Base-by-base conservation (phyloP, 257 asterid genomes). In the Ligustrum vulgare region DNA sequence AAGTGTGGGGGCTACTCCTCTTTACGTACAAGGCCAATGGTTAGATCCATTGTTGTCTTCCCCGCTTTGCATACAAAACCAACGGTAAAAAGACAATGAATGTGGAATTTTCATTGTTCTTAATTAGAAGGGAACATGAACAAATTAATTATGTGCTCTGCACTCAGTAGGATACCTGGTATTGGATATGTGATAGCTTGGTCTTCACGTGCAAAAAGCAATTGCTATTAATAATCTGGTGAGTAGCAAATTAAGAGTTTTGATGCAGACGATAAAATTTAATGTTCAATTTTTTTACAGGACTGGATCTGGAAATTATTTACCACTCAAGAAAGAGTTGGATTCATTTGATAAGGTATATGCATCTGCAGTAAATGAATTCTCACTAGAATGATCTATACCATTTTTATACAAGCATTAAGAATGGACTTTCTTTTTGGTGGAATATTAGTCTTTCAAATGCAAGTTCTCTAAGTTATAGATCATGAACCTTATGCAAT, bases 271-370 rank as follows among this genome's bases (percentile, higher is more conserved):
- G n/a, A 65, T 47, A 81, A 74, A 67, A 67, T 20, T 69, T 84
- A 73, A 80, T 82, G 73, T 65, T 74, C 64, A 45, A 60, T 70
- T 70, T 72, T 78, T 77, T 87, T 78, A 78, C 92, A 90, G 96
- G 93, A 80, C 58, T 67, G 70, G 65, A 28, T 51, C 37, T 11
- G 81, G 78, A 79, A 67, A 83, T 74, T 77, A 72, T 80, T 82
- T 83, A 73, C 75, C 84, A 65, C 77, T 77, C 79, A 84, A 81
- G 77, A 91, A 86, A 77, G 93, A 86, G 69, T 80, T 94, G 18
- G 90, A 84, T 62, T 93, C 97, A 20, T 93, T 95, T 86, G 93
- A 93, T 82, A 91, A 95, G 98, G 97, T 94, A 90, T 43, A 69
- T 69, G 56, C 75, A 62, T 80, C 72, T 70, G 45, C 72, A 65